phyloP scores from a whole-genome alignment of 2,329 filamentous ascomycete genomes.

The Monosporascus ibericus region DNA sequence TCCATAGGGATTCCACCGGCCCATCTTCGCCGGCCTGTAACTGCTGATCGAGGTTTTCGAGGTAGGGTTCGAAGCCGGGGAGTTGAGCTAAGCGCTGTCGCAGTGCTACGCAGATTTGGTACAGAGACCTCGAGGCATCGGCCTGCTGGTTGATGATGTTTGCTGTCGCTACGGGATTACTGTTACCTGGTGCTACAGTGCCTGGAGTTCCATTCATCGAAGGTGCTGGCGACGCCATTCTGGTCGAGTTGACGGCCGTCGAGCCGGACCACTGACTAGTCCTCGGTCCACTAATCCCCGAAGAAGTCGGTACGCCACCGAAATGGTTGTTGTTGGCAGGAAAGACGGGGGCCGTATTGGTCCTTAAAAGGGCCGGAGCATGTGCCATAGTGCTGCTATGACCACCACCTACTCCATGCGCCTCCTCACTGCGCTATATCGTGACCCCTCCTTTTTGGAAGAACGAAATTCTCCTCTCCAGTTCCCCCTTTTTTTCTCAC shows the following conservation, averaged over 20 bases:
- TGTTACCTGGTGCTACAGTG: conserved; percentile 37
- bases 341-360: conserved; percentile 52
- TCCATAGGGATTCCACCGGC: conserved; percentile 88
- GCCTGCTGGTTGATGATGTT: conserved; percentile 98
- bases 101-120: conserved; percentile 87
- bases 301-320: conserved; percentile 34
- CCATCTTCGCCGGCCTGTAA: conserved; percentile 59
- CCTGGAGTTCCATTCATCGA: conserved; percentile 37
- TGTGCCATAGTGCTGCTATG: conserved; percentile 46
- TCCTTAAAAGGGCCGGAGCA: conserved; percentile 51
- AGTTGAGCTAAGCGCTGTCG: conserved; percentile 77
- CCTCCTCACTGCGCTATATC: neutral
- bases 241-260: conserved; percentile 43
- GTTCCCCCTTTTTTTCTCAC: too few species aligned
- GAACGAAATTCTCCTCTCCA: too few species aligned
- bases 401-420: conserved; percentile 12
- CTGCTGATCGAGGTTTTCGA: conserved; percentile 65
- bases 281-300: conserved; percentile 48
- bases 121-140: conserved; percentile 84
- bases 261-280: conserved; percentile 59
- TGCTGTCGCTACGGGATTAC: conserved; percentile 68
- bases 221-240: conserved; percentile 46
- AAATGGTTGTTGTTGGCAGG: conserved; percentile 41
- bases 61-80: conserved; percentile 70
- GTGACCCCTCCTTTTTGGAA: too few species aligned